A percentile compares a stretch with the other conserved stretches of the same genome.
phyloP scores from a whole-genome alignment of 192 early-diverging fungal species.

The Backusella liffmaniae region DNA sequence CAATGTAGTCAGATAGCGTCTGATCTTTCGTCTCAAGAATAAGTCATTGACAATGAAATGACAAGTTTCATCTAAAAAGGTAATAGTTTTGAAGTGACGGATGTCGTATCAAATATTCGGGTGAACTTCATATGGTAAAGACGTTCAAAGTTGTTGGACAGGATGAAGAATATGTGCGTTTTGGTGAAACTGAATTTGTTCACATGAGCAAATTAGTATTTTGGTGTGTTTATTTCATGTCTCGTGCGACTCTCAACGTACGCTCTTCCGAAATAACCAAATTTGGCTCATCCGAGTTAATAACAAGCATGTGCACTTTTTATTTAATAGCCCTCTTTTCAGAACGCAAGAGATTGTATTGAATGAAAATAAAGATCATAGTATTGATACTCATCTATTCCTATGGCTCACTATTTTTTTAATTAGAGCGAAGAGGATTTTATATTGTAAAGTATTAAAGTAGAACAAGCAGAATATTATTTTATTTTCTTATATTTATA shows the following conservation, averaged over 20 bases:
- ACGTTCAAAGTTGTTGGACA: not conserved
- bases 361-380: not conserved
- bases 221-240: not conserved
- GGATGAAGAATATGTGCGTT: slow-evolving; percentile 1
- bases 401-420: not conserved
- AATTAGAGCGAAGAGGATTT: not conserved
- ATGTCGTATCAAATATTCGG: not conserved
- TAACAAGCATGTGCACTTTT: not conserved
- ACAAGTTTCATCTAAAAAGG: not conserved
- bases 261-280: slow-evolving; percentile 2
- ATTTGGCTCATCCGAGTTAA: not conserved
- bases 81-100: not conserved
- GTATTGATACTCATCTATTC: not conserved
- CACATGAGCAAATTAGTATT: not conserved
- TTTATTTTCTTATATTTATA: not conserved
- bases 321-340: not conserved
- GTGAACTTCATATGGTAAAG: not conserved
- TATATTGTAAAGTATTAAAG: not conserved
- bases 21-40: not conserved
- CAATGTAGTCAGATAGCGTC: not conserved
- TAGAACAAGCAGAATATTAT: no score
- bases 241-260: not conserved
- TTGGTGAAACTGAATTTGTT: slow-evolving; percentile 1
- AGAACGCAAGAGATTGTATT: not conserved
- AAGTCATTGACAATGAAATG: not conserved